These are phyloP conservation scores for Grifola frondosa DNA, from an alignment of 1,284 basidiomycete genomes.

Conservation along the genomic window DNA sequence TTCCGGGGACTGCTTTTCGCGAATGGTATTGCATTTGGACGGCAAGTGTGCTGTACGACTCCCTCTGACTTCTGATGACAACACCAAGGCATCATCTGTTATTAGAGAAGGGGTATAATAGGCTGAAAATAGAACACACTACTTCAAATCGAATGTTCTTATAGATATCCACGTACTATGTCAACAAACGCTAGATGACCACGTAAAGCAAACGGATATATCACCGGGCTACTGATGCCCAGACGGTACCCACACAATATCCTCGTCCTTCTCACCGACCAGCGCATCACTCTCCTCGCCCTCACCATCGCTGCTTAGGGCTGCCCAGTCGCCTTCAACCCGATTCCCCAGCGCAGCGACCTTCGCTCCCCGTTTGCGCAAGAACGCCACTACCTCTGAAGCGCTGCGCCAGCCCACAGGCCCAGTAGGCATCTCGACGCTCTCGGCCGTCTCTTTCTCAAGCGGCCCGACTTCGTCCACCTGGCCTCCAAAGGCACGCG, in stretches of 20 bases:
- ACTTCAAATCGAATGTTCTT: not conserved
- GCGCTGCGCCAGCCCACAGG: conserved; percentile 56
- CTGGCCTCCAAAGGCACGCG: conserved; percentile 48
- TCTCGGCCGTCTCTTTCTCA: conserved; percentile 26
- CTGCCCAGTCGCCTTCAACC: conserved; percentile 63
- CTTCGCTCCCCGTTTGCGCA: conserved; percentile 63
- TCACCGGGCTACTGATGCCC: conserved; percentile 11
- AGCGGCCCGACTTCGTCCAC: conserved; percentile 31
- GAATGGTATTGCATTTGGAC: too few species aligned
- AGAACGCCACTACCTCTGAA: conserved; percentile 61
- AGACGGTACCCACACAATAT: conserved; percentile 38
- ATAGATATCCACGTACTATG: too few species aligned
- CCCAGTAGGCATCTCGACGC: conserved; percentile 23
- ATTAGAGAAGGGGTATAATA: too few species aligned
- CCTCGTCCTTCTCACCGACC: conserved; percentile 30
- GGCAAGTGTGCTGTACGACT: too few species aligned
- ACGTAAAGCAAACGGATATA: not conserved
- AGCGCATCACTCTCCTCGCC: conserved; percentile 36
- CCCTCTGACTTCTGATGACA: too few species aligned
- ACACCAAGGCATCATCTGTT: too few species aligned
- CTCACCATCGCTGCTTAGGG: conserved; percentile 62
- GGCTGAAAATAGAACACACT: too few species aligned
- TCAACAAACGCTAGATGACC: not conserved
- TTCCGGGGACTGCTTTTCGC: too few species aligned
- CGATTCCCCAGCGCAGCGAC: conserved; percentile 49